Evolutionary conservation across 2,329 filamentous ascomycete species (phyloP).

Genomic region (Myriosclerotinia scirpicola): DNA sequence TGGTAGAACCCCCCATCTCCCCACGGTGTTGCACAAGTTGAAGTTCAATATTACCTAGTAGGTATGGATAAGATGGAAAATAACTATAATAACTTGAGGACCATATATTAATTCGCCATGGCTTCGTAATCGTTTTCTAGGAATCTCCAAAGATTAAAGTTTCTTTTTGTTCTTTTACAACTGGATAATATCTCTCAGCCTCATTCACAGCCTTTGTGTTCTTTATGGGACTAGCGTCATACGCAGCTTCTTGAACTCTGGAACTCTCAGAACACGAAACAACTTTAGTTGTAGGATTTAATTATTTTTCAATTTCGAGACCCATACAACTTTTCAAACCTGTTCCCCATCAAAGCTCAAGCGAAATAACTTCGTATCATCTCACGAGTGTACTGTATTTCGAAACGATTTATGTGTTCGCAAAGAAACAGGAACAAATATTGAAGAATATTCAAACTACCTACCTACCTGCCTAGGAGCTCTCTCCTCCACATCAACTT

Average conservation of each 20-base stretch:
- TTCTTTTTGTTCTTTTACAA: not conserved
- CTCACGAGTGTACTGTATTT: not conserved
- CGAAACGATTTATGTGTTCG: slow-evolving; percentile 24
- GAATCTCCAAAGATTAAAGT: not conserved
- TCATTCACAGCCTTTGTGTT: slow-evolving; percentile 18
- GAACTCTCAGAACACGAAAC: slow-evolving; percentile 5
- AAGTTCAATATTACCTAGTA: not conserved
- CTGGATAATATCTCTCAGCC: slow-evolving; percentile 11
- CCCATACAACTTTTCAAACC: slow-evolving; percentile 7
- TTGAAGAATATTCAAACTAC: slow-evolving; percentile 4
- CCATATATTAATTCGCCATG: not conserved
- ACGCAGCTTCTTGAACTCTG: slow-evolving; percentile 20
- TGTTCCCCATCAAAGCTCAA: slow-evolving; percentile 17
- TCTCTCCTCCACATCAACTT: not conserved
- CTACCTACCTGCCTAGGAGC: not conserved
- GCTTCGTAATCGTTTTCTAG: slow-evolving; percentile 9
- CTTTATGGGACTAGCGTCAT: slow-evolving; percentile 18
- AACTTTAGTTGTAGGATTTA: slow-evolving; percentile 9
- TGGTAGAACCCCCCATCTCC: not conserved
- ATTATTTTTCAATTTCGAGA: slow-evolving; percentile 11
- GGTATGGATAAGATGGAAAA: not conserved
- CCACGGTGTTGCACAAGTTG: slow-evolving; percentile 8
- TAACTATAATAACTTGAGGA: not conserved
- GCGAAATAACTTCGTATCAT: slow-evolving; percentile 8
- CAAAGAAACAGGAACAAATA: slow-evolving; percentile 14